phyloP scores from a whole-genome alignment of 176 grass and related monocot species.

The barley (Hordeum vulgare) region MorexV3_pseudomolecules_assembly NC_058523.1:523928287-523928786 shows the following conservation, averaged over 20 bases:
- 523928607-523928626: constrained; percentile 27
- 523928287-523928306: constrained; percentile 60
- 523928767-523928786: neutral
- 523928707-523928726: neutral
- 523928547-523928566: constrained; percentile 49
- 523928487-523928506: neutral
- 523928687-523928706: neutral
- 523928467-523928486: neutral
- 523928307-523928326: constrained; percentile 62
- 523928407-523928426: neutral
- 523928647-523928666: neutral
- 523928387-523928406: neutral
- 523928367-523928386: constrained; percentile 23
- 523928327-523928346: constrained; percentile 63
- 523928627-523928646: constrained; percentile 13
- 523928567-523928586: constrained; percentile 84
- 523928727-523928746: neutral
- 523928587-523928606: constrained; percentile 77
- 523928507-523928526: constrained; percentile 79
- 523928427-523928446: neutral
- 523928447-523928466: neutral
- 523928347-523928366: constrained; percentile 80
- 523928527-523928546: constrained; percentile 49
- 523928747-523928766: neutral
- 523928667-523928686: neutral